These are phyloP conservation scores for Podospora australis DNA, from an alignment of 495 filamentous ascomycete species.

Conservation along the genomic window DNA sequence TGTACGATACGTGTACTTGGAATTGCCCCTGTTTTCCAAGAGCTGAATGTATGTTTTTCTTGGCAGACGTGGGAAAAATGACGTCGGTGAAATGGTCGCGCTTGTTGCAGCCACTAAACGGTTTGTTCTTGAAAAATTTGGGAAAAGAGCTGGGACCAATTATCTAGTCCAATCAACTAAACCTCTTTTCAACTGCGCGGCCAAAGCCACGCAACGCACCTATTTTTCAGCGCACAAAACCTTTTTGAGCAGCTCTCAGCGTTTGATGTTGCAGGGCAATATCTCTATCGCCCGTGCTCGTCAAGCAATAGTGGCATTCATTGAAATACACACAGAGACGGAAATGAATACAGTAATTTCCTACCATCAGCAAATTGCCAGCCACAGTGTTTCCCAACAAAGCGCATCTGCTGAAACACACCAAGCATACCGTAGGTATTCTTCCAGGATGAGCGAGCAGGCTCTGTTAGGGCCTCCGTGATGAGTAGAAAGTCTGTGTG, in stretches of 20 bases:
- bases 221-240: conserved; percentile 1
- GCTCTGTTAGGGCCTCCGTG: no score
- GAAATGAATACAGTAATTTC: no score
- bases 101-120: conserved; percentile 8
- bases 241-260: background rate
- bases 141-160: background rate
- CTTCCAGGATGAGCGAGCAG: no score
- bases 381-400: no score
- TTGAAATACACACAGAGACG: no score
- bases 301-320: background rate
- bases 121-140: conserved; percentile 1
- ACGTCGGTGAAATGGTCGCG: conserved; percentile 11
- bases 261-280: background rate
- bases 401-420: no score
- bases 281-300: background rate
- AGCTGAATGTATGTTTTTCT: background rate
- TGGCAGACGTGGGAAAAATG: conserved; percentile 2
- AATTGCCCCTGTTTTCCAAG: background rate
- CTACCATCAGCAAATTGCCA: no score
- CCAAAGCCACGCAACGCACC: background rate
- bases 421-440: no score
- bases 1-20: no score
- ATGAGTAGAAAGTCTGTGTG: no score
- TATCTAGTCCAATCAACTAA: background rate
- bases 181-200: background rate